Evolutionary conservation across 768 basidiomycete genomes (phyloP).

Genomic region (Glaciozyma martinii): DNA sequence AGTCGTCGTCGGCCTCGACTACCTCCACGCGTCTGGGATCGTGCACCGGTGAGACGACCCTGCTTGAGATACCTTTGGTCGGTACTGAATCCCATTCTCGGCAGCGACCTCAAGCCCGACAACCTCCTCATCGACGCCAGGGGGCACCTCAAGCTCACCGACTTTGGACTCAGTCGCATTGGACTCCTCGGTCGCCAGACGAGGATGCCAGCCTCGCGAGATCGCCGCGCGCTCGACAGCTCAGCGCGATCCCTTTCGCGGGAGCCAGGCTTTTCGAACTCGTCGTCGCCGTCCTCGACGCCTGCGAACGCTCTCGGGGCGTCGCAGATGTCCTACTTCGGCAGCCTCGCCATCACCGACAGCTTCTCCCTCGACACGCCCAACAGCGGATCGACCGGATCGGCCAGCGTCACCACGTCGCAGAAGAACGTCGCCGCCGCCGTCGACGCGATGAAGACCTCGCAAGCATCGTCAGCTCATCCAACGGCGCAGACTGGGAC

Average conservation of each 20-base stretch:
- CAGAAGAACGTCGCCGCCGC: background rate
- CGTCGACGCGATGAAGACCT: background rate
- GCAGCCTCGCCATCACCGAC: constrained; percentile 27
- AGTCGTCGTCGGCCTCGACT: constrained; percentile 87
- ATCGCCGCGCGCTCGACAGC: constrained; percentile 22
- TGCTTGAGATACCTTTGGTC: constrained; percentile 9
- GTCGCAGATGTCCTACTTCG: constrained; percentile 40
- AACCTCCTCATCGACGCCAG: constrained; percentile 94
- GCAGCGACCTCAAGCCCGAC: constrained; percentile 92
- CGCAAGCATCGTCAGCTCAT: constrained; percentile 36
- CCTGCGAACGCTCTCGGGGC: constrained; percentile 35
- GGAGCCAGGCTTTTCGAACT: constrained; percentile 25
- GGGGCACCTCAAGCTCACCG: constrained; percentile 94
- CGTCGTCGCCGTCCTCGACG: constrained; percentile 39
- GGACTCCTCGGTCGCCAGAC: constrained; percentile 97
- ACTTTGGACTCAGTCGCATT: constrained; percentile 92
- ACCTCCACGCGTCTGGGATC: constrained; percentile 88
- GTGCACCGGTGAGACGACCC: constrained; percentile 72
- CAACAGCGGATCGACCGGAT: constrained; percentile 72
- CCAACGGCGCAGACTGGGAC: background rate
- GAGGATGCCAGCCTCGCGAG: constrained; percentile 16
- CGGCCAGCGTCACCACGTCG: constrained; percentile 45
- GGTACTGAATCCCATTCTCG: background rate
- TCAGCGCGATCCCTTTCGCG: constrained; percentile 44
- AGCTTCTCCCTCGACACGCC: constrained; percentile 30